phyloP scores from a whole-genome alignment of 139 green algal species.

The Pseudopediastrum boryanum region DNA sequence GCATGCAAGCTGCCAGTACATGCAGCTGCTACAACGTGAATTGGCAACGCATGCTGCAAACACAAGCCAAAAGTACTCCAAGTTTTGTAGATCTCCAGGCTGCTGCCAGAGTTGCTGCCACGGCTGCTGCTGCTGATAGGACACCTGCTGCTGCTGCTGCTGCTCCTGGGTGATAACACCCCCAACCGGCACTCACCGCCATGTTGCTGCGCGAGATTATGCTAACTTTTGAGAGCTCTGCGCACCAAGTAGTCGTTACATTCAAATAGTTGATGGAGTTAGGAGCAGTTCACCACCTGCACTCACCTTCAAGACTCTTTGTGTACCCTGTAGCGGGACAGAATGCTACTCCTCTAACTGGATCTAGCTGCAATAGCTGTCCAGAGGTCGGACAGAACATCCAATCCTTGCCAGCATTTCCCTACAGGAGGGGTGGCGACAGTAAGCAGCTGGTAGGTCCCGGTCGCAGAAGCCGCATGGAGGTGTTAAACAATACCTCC shows the following conservation, averaged over 20 bases:
- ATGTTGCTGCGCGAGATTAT: conserved; percentile 33
- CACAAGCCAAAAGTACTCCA: not conserved
- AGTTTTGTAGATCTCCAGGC: not conserved
- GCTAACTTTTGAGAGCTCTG: conserved; percentile 29
- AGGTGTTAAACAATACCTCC: no score
- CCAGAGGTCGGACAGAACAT: conserved; percentile 61
- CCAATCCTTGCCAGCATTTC: conserved; percentile 53
- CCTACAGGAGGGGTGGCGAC: no score
- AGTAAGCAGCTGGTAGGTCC: no score
- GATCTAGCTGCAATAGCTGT: conserved; percentile 55
- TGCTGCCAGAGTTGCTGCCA: not conserved
- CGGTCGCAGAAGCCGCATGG: no score
- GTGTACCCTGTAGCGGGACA: conserved; percentile 57
- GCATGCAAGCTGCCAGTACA: not conserved
- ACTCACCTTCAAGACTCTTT: conserved; percentile 46
- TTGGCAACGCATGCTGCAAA: not conserved
- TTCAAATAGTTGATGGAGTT: not conserved
- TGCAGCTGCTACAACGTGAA: not conserved
- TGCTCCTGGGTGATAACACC: no score
- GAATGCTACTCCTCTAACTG: conserved; percentile 36
- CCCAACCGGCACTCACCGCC: conserved; percentile 23
- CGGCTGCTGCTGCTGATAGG: not conserved
- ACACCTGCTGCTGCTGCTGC: not conserved
- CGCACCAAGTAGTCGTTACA: not conserved
- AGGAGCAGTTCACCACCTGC: not conserved